Conservation (phyloP, 2,329 filamentous ascomycete species). For the Aspergillus pseudoterreus region DNA sequence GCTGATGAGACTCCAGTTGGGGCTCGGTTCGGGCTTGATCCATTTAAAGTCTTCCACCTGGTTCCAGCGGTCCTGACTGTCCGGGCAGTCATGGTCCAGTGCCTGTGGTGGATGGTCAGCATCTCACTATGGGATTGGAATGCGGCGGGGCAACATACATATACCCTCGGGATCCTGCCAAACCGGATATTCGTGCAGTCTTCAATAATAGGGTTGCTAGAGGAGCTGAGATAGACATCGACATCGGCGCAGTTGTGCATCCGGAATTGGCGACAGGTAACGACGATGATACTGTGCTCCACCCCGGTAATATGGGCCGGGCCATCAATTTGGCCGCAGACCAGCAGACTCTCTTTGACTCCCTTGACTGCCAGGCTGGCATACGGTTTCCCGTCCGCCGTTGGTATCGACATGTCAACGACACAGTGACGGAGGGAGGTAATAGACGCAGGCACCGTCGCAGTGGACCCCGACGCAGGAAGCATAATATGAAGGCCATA, state of each 20-base stretch:
- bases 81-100: constrained; percentile 27
- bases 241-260: constrained; percentile 85
- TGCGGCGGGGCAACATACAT: constrained; percentile 52
- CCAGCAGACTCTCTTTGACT: constrained; percentile 66
- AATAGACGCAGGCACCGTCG: constrained; percentile 70
- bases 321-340: constrained; percentile 75
- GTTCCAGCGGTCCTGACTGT: constrained; percentile 68
- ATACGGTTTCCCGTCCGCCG: constrained; percentile 58
- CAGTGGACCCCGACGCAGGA: constrained; percentile 65
- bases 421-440: constrained; percentile 68
- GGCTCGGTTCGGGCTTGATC: constrained; percentile 80
- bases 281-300: constrained; percentile 68
- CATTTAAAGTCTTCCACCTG: constrained; percentile 97
- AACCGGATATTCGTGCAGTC: constrained; percentile 77
- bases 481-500: constrained; percentile 70
- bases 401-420: constrained; percentile 73
- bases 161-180: constrained; percentile 65
- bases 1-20: constrained; percentile 76
- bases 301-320: constrained; percentile 79
- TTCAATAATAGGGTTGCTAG: constrained; percentile 89
- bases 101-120: constrained; percentile 19
- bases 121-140: background rate
- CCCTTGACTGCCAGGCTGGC: constrained; percentile 67
- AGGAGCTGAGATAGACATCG: constrained; percentile 77
- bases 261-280: constrained; percentile 80